Evolutionary conservation across 805 yeast genomes (phyloP), one percentile per base, ranked within the genome.

Genomic region (Cyberlindnera amylophila): DNA sequence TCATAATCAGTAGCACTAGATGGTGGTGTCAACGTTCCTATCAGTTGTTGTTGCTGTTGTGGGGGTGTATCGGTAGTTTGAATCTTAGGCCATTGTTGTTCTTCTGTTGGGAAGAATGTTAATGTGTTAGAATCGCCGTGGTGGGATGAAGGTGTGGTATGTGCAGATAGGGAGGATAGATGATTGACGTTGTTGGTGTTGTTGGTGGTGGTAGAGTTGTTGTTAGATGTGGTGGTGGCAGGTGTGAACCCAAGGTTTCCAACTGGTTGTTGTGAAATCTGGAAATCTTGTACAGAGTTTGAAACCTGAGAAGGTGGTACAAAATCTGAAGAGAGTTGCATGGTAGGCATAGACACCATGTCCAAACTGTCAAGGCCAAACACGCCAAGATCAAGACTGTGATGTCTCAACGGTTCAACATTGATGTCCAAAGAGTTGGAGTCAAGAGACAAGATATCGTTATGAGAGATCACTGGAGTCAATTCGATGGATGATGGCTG

Each of bases 381-480:
- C 13, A 43, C 16, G 6, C 55, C 49, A 19, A 56, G 32, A 18
- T 56, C 61, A 10, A 56, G 26, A 21, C 57, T 53, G 33, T 56
- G 59, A 21, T 53, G 59, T 50, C 61, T 56, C 41, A 50, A 30
- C 24, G 57, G 52, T 0, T 51, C 44, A 21, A 44, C 30, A 16
- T 54, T 54, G 34, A 56, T 54, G 29, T 56, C 59, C 23, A 56
- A 32, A 30, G 51, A 50, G 42, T 52, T 49, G 15, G 46, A 40
- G 36, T 51, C 46, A 30, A 50, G 34, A 4, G 49, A 42, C 18
- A 48, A 21, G 10, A 36, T 14, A 8, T 44, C 45, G 38, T 29
- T 38, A 32, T 14, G 18, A 10, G 37, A 18, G 16, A 44, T 34
- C 15, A 36, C 28, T 13, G 46, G 40, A 9, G 50, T 38, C 15